Conservation (phyloP, 2,329 filamentous ascomycete species). For the Ampelomyces quisqualis region DNA sequence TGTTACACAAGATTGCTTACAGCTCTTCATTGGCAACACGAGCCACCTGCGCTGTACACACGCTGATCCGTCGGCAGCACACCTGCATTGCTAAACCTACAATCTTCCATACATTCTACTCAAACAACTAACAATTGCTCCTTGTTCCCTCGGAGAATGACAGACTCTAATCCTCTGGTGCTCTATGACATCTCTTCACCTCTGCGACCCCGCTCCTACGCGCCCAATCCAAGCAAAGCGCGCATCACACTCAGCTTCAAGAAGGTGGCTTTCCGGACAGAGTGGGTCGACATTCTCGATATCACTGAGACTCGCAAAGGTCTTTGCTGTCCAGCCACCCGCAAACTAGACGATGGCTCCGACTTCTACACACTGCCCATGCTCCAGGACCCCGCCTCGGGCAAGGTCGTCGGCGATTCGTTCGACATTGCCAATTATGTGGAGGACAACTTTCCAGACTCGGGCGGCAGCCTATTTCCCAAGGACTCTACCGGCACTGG, state of each 20-base stretch:
- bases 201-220: slow-evolving; percentile 42
- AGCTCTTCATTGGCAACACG: no score
- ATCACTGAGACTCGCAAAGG: slow-evolving; percentile 47
- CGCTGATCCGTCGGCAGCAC: no score
- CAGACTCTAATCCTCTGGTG: slow-evolving; percentile 31
- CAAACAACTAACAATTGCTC: no score
- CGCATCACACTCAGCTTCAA: slow-evolving; percentile 56
- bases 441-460: slow-evolving; percentile 53
- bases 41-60: no score
- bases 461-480: slow-evolving; percentile 54
- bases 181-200: slow-evolving; percentile 55
- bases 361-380: slow-evolving; percentile 64
- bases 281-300: slow-evolving; percentile 57
- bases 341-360: slow-evolving; percentile 58
- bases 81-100: no score
- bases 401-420: slow-evolving; percentile 57
- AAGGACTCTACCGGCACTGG: slow-evolving; percentile 14
- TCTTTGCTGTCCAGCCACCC: slow-evolving; percentile 52
- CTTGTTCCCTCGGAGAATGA: slow-evolving; percentile 21
- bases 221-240: slow-evolving; percentile 56
- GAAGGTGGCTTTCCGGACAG: slow-evolving; percentile 49
- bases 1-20: no score
- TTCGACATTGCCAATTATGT: slow-evolving; percentile 66
- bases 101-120: no score
- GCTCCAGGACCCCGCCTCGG: slow-evolving; percentile 50